A percentile compares a stretch with the other conserved stretches of the same genome.
Evolutionary conservation across 1,139 yeast species (phyloP).

Genomic region (Zhuliangozyma parablackwelliae): DNA sequence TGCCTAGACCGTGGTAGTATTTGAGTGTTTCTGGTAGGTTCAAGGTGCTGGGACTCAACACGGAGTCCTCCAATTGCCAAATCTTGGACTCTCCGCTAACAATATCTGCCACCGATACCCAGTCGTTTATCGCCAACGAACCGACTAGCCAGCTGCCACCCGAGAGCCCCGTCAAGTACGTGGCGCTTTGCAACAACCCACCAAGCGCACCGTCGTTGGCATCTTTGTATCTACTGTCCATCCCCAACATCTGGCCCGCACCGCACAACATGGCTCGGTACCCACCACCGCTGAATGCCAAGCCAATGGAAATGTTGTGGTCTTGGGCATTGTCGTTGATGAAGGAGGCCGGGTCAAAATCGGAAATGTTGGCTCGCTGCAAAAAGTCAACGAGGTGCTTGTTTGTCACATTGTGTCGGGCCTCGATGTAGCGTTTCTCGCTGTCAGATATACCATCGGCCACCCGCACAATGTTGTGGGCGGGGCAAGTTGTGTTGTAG

Average conservation of each 20-base stretch:
- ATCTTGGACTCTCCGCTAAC: constrained; percentile 21
- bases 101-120: constrained; percentile 35
- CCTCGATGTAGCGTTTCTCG: constrained; percentile 26
- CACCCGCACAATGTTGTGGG: constrained; percentile 18
- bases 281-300: constrained; percentile 46
- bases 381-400: constrained; percentile 28
- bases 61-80: constrained; percentile 39
- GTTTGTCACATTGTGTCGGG: constrained; percentile 30
- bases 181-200: constrained; percentile 36
- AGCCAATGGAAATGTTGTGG: constrained; percentile 37
- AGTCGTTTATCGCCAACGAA: constrained; percentile 32
- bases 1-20: constrained; percentile 26
- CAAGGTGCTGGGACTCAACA: constrained; percentile 35
- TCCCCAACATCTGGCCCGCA: constrained; percentile 37
- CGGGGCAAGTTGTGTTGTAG: constrained; percentile 23
- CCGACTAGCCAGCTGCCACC: constrained; percentile 47
- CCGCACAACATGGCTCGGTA: constrained; percentile 44
- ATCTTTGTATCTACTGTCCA: constrained; percentile 28
- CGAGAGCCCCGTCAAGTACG: constrained; percentile 38
- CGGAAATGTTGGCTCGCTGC: constrained; percentile 26
- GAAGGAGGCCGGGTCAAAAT: constrained; percentile 30
- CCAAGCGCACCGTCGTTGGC: constrained; percentile 30
- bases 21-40: constrained; percentile 25
- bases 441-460: constrained; percentile 22
- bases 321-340: constrained; percentile 18